These are phyloP conservation scores for Alternaria brassicae DNA, from an alignment of 2,329 filamentous ascomycete genomes.

Conservation along the genomic window DNA sequence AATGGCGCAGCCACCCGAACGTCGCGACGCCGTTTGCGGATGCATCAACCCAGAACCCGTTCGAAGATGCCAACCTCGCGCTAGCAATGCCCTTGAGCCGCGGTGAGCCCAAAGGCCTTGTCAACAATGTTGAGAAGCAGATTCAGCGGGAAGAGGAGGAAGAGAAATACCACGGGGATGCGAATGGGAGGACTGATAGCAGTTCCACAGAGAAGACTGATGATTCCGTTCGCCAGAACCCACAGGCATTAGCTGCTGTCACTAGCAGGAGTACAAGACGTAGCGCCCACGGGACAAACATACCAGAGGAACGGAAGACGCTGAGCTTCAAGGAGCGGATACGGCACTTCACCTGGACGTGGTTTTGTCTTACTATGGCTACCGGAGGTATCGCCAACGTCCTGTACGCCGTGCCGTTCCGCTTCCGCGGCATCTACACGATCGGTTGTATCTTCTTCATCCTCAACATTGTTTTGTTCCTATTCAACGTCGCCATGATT, in stretches of 20 bases:
- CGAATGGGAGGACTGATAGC: not conserved
- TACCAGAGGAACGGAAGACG: conserved; percentile 9
- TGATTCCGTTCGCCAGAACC: not conserved
- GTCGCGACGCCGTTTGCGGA: conserved; percentile 27
- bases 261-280: conserved; percentile 6
- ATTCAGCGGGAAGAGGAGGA: conserved; percentile 5
- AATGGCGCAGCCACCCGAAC: conserved; percentile 35
- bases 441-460: conserved; percentile 60
- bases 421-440: conserved; percentile 55
- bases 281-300: not conserved
- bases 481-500: conserved; percentile 73
- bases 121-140: not conserved
- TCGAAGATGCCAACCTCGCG: conserved; percentile 24
- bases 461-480: conserved; percentile 65
- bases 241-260: not conserved
- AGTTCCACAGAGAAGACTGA: conserved; percentile 9
- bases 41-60: conserved; percentile 22
- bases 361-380: conserved; percentile 75
- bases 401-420: conserved; percentile 57
- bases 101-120: not conserved
- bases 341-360: conserved; percentile 75
- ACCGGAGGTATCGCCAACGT: conserved; percentile 68
- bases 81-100: conserved; percentile 2
- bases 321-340: conserved; percentile 61
- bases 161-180: not conserved